Conservation (phyloP, 208 protist genomes). For the Phytomonas sp. region DNA sequence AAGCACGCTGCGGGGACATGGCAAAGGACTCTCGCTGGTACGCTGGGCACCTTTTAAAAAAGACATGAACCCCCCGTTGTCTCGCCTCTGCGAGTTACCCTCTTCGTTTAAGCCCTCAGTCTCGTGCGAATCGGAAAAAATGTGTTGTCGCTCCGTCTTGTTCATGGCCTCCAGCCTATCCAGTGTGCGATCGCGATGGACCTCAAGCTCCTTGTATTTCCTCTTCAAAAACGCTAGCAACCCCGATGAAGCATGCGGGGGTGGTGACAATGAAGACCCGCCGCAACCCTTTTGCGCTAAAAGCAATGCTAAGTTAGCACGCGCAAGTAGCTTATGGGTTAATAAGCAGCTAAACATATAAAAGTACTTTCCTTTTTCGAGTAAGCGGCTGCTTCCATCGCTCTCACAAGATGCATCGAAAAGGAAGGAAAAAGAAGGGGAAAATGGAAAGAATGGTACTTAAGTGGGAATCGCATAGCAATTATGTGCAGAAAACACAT, state of each 20-base stretch:
- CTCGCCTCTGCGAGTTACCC: not conserved
- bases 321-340: not conserved
- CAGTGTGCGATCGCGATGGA: slow-evolving; percentile 37
- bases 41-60: not conserved
- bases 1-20: slow-evolving; percentile 72
- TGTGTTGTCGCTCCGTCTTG: slow-evolving; percentile 9
- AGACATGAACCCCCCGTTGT: not conserved
- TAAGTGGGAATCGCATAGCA: not conserved
- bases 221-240: slow-evolving; percentile 19
- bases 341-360: not conserved
- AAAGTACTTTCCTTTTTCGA: not conserved
- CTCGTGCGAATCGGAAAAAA: not conserved
- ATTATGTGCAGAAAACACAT: slow-evolving; percentile 2
- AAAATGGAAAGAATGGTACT: slow-evolving; percentile 4
- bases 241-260: slow-evolving; percentile 5
- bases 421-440: not conserved
- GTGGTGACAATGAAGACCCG: not conserved
- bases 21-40: not conserved
- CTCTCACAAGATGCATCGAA: not conserved
- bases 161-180: slow-evolving; percentile 19
- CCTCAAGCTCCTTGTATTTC: slow-evolving; percentile 35
- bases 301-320: not conserved
- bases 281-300: not conserved
- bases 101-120: not conserved
- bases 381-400: not conserved